phyloP scores from a whole-genome alignment of 805 yeast genomes.

The Blastobotrys robertii region DNA sequence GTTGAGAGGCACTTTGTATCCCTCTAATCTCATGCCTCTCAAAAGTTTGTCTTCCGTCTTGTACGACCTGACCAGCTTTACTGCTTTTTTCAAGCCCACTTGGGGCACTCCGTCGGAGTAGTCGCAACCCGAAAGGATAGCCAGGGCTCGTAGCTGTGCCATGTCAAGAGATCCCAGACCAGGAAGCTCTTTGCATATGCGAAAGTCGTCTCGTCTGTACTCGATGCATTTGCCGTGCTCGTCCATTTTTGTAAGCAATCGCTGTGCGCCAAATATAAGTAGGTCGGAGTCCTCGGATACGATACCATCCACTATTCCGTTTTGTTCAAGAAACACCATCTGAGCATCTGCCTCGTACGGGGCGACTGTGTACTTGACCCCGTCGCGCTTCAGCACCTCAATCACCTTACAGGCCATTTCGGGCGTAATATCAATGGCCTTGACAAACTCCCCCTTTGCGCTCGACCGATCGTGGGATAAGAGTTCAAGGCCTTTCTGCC shows the following conservation, averaged over 20 bases:
- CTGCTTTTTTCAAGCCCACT: constrained; percentile 73
- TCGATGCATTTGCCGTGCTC: constrained; percentile 62
- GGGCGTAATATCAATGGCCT: constrained; percentile 80
- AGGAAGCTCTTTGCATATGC: constrained; percentile 32
- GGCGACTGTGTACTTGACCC: constrained; percentile 74
- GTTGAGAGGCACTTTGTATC: constrained; percentile 41
- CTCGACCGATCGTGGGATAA: constrained; percentile 13
- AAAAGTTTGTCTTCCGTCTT: constrained; percentile 38
- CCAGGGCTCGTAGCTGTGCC: constrained; percentile 52
- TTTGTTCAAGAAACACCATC: constrained; percentile 76
- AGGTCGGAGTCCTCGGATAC: constrained; percentile 93
- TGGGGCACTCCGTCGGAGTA: constrained; percentile 80
- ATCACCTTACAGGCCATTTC: constrained; percentile 84
- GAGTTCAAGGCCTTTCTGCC: constrained; percentile 40
- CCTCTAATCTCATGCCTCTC: constrained; percentile 46
- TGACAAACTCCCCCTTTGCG: constrained; percentile 52
- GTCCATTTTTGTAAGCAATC: constrained; percentile 71
- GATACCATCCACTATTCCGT: constrained; percentile 71
- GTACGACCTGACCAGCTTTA: constrained; percentile 44
- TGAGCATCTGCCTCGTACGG: constrained; percentile 99
- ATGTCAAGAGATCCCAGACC: constrained; percentile 21
- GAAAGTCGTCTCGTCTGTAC: constrained; percentile 48
- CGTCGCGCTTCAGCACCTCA: constrained; percentile 47
- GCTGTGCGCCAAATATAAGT: constrained; percentile 73
- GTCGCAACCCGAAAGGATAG: constrained; percentile 93